phyloP scores from a whole-genome alignment of 106 monocot species.

The Xerophyta viscosa region DNA sequence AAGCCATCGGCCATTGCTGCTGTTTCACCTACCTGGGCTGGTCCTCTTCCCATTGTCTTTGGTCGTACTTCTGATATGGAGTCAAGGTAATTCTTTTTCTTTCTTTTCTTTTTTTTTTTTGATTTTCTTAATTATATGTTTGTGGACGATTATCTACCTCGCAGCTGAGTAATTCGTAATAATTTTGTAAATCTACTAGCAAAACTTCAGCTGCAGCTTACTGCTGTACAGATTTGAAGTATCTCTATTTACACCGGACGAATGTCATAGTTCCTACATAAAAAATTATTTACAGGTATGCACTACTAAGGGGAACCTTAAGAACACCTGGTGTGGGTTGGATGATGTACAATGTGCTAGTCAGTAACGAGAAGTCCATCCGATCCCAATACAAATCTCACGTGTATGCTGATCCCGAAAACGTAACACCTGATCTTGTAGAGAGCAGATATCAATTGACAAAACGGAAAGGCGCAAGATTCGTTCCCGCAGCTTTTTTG shows the following conservation, averaged over 20 bases:
- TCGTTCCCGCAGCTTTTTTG: slow-evolving; percentile 87
- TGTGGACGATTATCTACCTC: no score
- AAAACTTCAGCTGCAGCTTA: no score
- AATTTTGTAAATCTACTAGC: no score
- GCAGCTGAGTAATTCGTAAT: no score
- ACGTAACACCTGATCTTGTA: slow-evolving; percentile 63
- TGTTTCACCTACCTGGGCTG: slow-evolving; percentile 97
- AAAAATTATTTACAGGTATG: slow-evolving; percentile 74
- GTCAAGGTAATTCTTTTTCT: slow-evolving; percentile 46
- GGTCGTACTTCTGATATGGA: slow-evolving; percentile 86
- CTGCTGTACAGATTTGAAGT: no score
- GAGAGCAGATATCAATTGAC: slow-evolving; percentile 73
- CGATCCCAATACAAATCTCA: slow-evolving; percentile 92
- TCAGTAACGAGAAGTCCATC: slow-evolving; percentile 92
- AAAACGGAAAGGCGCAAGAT: slow-evolving; percentile 78
- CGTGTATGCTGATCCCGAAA: slow-evolving; percentile 82
- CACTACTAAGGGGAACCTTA: slow-evolving; percentile 74
- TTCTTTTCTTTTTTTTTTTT: no score
- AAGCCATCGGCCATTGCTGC: slow-evolving; percentile 67
- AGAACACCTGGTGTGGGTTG: slow-evolving; percentile 84
- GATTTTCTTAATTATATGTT: no score
- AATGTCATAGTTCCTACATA: no score
- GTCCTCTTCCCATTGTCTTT: slow-evolving; percentile 96
- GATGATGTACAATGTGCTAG: slow-evolving; percentile 96
- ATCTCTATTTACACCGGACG: no score